A percentile compares a stretch with the other conserved stretches of the same genome.
Evolutionary conservation across 306 rosid genomes (phyloP).

Genomic region (Dryas alaskensis): DNA sequence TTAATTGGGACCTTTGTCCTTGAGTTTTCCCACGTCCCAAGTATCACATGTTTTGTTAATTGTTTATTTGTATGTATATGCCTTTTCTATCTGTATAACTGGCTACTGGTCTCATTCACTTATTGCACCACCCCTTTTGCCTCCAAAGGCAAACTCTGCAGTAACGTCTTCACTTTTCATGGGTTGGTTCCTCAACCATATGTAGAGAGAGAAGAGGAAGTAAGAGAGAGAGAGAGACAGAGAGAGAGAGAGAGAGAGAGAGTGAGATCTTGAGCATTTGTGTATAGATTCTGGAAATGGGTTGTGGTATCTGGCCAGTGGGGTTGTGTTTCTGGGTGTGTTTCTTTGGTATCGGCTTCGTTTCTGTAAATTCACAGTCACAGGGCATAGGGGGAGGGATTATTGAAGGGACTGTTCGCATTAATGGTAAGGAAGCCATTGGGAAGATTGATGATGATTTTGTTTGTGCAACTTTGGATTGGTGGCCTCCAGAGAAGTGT

Average conservation of each 20-base stretch:
- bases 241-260: background rate
- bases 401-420: slow-evolving; percentile 43
- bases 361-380: slow-evolving; percentile 26
- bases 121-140: background rate
- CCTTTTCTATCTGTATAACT: background rate
- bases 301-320: slow-evolving; percentile 43
- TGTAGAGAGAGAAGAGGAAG: slow-evolving; percentile 1
- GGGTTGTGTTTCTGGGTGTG: slow-evolving; percentile 47
- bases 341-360: slow-evolving; percentile 37
- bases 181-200: slow-evolving; percentile 11
- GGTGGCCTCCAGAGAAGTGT: slow-evolving; percentile 99
- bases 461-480: slow-evolving; percentile 87
- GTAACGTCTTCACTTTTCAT: background rate
- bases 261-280: slow-evolving; percentile 40
- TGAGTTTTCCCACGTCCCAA: background rate
- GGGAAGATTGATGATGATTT: slow-evolving; percentile 77
- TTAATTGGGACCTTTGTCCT: background rate
- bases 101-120: background rate
- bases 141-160: background rate
- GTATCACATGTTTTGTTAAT: background rate
- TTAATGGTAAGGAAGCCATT: slow-evolving; percentile 55
- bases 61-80: background rate
- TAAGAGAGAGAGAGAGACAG: slow-evolving; percentile 3
- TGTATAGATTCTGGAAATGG: slow-evolving; percentile 43
- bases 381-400: slow-evolving; percentile 26